Conservation (phyloP, 208 protist genomes). For the Porcisia deanei region DNA sequence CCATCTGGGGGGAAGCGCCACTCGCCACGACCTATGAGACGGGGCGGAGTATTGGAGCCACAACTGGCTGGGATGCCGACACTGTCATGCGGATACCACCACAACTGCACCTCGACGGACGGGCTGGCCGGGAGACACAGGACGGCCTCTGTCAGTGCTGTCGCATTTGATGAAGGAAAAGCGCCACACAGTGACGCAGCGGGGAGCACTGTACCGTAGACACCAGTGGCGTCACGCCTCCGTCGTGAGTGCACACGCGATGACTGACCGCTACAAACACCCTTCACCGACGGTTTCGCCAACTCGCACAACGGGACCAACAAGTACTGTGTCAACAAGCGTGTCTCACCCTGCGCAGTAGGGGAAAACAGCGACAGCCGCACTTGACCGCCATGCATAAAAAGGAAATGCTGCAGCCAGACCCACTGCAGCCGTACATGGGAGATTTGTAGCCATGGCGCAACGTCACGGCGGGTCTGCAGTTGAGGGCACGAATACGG, state of each 20-base stretch:
- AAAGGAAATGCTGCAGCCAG: constrained; percentile 37
- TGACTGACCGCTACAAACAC: not conserved
- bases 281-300: not conserved
- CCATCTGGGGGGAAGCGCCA: constrained; percentile 17
- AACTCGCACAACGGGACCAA: constrained; percentile 18
- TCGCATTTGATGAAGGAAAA: not conserved
- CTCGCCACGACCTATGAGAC: constrained; percentile 15
- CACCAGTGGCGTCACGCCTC: not conserved
- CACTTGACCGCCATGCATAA: constrained; percentile 25
- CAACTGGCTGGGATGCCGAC: not conserved
- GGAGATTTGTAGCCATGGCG: constrained; percentile 25
- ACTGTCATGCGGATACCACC: constrained; percentile 20
- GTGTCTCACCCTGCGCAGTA: constrained; percentile 1
- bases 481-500: not conserved
- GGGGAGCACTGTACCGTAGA: constrained; percentile 8
- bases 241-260: not conserved
- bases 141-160: constrained; percentile 9
- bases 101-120: constrained; percentile 16
- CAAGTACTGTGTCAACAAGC: constrained; percentile 4
- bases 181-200: not conserved
- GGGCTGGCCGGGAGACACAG: constrained; percentile 24
- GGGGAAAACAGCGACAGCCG: constrained; percentile 10
- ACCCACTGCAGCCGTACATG: constrained; percentile 30
- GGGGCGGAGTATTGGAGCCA: not conserved
- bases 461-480: constrained; percentile 21